Evolutionary conservation across 305 asterid species (phyloP).

Genomic region (Salvia sclarea): DNA sequence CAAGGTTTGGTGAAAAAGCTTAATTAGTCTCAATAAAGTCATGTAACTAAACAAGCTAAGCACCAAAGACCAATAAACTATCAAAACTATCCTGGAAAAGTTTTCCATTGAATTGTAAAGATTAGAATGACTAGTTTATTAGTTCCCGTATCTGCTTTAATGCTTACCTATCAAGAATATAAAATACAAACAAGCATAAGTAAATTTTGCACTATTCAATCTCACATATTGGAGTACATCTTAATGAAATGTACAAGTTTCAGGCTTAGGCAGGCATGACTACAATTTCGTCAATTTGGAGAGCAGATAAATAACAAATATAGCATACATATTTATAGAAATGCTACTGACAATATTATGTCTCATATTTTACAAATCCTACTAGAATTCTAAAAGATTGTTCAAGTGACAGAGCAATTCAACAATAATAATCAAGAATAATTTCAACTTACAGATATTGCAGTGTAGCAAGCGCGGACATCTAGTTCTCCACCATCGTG

Average conservation of each 20-base stretch:
- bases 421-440: conserved; percentile 22
- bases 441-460: conserved; percentile 75
- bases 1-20: neutral
- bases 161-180: neutral
- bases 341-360: neutral
- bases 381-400: conserved; percentile 1
- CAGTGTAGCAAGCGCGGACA: conserved; percentile 97
- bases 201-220: neutral
- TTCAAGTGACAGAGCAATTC: conserved; percentile 9
- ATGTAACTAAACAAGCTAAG: neutral
- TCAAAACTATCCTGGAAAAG: neutral
- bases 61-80: neutral
- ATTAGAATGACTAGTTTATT: neutral
- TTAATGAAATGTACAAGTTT: too few relatives aligned
- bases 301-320: neutral
- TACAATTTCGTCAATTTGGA: too few relatives aligned
- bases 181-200: neutral
- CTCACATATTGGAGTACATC: too few relatives aligned
- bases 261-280: too few relatives aligned
- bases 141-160: neutral
- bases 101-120: neutral
- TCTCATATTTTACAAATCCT: neutral
- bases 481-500: conserved; percentile 98
- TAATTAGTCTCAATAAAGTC: neutral
- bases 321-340: conserved; percentile 4